Evolutionary conservation across 2,329 filamentous ascomycete genomes (phyloP).

Genomic region (Colletotrichum eremochloae): DNA sequence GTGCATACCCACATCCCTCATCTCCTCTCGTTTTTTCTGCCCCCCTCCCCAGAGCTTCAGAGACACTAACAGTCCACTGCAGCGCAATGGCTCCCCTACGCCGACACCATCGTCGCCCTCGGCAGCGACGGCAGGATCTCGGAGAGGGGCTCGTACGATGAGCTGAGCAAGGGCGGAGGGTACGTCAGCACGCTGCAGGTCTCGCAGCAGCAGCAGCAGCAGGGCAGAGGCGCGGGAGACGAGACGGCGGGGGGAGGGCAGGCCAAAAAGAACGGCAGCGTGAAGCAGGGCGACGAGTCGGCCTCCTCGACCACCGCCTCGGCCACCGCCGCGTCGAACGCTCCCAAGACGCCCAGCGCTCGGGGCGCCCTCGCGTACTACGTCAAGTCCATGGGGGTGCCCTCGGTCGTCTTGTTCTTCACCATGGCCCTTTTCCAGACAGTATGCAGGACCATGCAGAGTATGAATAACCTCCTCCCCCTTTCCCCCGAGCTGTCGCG

Average conservation of each 20-base stretch:
- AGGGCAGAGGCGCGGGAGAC: background rate
- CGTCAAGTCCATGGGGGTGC: constrained; percentile 22
- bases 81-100: constrained; percentile 29
- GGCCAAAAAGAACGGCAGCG: background rate
- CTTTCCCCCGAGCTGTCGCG: too few species aligned
- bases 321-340: rapidly evolving
- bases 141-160: constrained; percentile 9
- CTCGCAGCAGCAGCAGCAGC: background rate
- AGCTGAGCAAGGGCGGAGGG: constrained; percentile 17
- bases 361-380: constrained; percentile 21
- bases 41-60: background rate
- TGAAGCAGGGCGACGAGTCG: background rate
- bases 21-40: background rate
- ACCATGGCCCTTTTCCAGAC: constrained; percentile 19
- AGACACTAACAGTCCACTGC: background rate
- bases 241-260: background rate
- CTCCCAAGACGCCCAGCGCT: background rate
- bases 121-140: constrained; percentile 18
- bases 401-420: constrained; percentile 17
- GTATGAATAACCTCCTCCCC: background rate
- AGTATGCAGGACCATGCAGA: constrained; percentile 28
- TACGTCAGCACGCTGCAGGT: constrained; percentile 25
- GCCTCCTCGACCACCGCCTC: rapidly evolving
- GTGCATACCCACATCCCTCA: background rate
- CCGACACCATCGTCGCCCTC: constrained; percentile 26